Evolutionary conservation across 257 asterid genomes (phyloP), one percentile per base, ranked within the genome.

Genomic region (Petunia secreta): DNA sequence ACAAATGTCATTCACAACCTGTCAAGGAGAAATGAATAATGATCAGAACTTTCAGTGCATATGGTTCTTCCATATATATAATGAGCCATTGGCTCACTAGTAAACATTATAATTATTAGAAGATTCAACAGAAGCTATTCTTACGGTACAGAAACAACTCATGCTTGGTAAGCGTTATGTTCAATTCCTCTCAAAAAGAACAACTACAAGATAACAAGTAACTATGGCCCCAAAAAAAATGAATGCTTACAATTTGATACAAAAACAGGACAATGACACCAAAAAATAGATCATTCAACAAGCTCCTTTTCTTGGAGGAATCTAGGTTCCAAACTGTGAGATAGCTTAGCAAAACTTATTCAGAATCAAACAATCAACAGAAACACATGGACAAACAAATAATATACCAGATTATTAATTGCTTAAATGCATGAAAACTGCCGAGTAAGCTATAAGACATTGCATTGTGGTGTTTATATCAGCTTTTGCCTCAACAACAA

Each of bases 1-100:
- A 81, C 92, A 84, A 64, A 96, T 89, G 85, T 94, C 98, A 81
- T 96, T 96, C 66, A 96, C 97, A 53, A 90, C 97, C 99, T 96
- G 89, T 82, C 68, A 82, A 81, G 75, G 44, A 55, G 82, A 76
- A 75, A 68, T 52, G 44, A 55, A 79, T 36, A 77, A 62, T 50
- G 78, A 16, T 2, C 34, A 25, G 25, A 71, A 48, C 44, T 43
- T 63, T 65, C 67, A 62, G n/a, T 62, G 67, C 2, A 15, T 57
- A 5, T 43, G 13, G 0, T 8, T 10, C 6, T 63, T 4, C 46
- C 3, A 37, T 63, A 63, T 37, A 63, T 37, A 43, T 63, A n/a
- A 57, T n/a, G 36, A 57, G 6, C 34, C 36, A 57, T 2, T 57
- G 63, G 63, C 37, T n/a, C 68, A 4, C 68, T 36, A 63, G 44